Base-by-base conservation (phyloP, 495 filamentous ascomycete species). In the Sporormia fimetaria region DNA sequence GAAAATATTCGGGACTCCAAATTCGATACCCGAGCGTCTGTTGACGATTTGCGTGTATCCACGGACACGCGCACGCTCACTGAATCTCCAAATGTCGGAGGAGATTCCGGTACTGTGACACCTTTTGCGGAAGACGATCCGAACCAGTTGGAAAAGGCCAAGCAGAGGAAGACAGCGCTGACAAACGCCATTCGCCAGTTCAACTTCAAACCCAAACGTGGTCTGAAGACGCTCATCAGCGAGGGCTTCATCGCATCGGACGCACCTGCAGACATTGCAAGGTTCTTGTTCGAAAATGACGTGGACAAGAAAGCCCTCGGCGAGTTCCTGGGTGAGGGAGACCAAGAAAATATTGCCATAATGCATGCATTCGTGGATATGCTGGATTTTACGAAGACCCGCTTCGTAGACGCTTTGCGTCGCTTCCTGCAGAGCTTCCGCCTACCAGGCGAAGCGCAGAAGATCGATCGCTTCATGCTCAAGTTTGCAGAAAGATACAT, bases 381-480 rank as follows among this genome's bases (percentile, higher is more conserved):
- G 16, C 96, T 99, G 87, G 83, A 95, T 28, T 99, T 99, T 44
- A 68, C 74, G n/a, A 83, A 83, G 58, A 81, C 81, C 33, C 81
- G 87, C 7, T 99, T 99, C 47, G 87, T 94, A 9, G 90, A 94
- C 63, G 78, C 90, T 15, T 66, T 99, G 9, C 75, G 90, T 18
- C 74, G 81, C 36, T 99, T 96, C 55, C 66, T 99, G 10, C 90
- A 99, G 61, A 80, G 83, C 32, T 99, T 99, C 67, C 81, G 90
- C 21, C 65, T 99, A 8, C 90, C 90, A 1, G 90, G 90, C 30
- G 90, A 99, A 60, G 87, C 87, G 1, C 90, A 99, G 59, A 99
- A 99, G 66, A 99, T 99, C 49, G 90, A 99, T 75, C 81, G 90
- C 24, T 94, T 95, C 63, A 96, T 99, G 90, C 69, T 96, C 35